Evolutionary conservation across 2,329 filamentous ascomycete genomes (phyloP).

Genomic region (Aureobasidium musti): DNA sequence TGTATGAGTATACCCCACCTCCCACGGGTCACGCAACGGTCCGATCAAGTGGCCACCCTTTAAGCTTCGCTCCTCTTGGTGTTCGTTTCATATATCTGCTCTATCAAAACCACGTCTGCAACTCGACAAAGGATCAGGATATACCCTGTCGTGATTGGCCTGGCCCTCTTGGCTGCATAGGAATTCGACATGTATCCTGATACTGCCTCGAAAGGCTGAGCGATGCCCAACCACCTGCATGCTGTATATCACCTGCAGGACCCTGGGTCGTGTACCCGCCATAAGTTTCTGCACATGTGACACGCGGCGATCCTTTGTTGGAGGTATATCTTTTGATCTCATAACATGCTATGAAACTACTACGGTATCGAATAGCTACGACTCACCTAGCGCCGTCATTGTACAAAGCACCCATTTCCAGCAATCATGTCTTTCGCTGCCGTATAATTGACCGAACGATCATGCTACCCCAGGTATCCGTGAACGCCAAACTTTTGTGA

Average conservation of each 20-base stretch:
- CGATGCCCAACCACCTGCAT: conserved; percentile 20
- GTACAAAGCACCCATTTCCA: conserved; percentile 19
- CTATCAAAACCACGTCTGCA: background rate
- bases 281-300: background rate
- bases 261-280: background rate
- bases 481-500: conserved; percentile 28
- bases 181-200: background rate
- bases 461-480: conserved; percentile 24
- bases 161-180: conserved; percentile 13
- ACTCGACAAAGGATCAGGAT: background rate
- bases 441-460: conserved; percentile 17
- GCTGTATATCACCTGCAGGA: conserved; percentile 9
- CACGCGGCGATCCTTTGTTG: background rate
- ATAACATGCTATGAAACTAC: conserved; percentile 24
- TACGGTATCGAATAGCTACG: conserved; percentile 24
- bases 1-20: conserved; percentile 14
- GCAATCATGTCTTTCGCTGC: conserved; percentile 18
- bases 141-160: conserved; percentile 11
- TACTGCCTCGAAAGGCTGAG: background rate
- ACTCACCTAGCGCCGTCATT: conserved; percentile 24
- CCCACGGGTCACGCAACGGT: conserved; percentile 17
- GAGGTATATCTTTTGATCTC: conserved; percentile 25
- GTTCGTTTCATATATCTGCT: conserved; percentile 2
- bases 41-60: conserved; percentile 13
- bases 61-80: conserved; percentile 20